phyloP scores from a whole-genome alignment of 2,329 filamentous ascomycete genomes.

The Ambrosiella cleistominuta region DNA sequence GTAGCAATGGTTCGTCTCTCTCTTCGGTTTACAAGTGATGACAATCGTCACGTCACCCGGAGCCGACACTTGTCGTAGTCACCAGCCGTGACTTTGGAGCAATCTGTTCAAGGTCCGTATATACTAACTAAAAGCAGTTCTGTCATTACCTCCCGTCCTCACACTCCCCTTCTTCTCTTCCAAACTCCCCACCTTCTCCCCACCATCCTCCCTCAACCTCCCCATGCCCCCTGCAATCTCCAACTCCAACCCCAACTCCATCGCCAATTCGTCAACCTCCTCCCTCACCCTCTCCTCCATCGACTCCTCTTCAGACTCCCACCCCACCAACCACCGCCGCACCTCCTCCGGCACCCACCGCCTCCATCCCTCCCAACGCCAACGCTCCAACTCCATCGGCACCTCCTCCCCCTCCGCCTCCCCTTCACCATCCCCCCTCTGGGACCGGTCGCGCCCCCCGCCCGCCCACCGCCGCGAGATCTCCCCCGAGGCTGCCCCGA shows the following conservation, averaged over 20 bases:
- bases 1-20: constrained; percentile 3
- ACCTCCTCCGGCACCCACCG: constrained; percentile 5
- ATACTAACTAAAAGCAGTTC: not conserved
- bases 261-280: constrained; percentile 3
- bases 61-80: not conserved
- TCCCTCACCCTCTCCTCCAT: not conserved
- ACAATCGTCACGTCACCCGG: not conserved
- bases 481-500: not conserved
- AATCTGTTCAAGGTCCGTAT: not conserved
- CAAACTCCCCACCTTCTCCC: not conserved
- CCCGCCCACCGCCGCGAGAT: not conserved
- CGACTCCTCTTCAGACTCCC: not conserved
- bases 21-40: not conserved
- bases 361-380: constrained; percentile 2
- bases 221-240: not conserved
- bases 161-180: not conserved
- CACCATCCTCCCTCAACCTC: not conserved
- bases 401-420: not conserved
- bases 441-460: not conserved
- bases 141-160: not conserved
- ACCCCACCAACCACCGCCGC: not conserved
- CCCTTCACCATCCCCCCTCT: not conserved
- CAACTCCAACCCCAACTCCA: not conserved
- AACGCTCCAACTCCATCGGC: constrained; percentile 1
- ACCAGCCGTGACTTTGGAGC: not conserved